A percentile compares a stretch with the other conserved stretches of the same genome.
Evolutionary conservation across 2,329 filamentous ascomycete species (phyloP).

Genomic region (Neonectria faginata): DNA sequence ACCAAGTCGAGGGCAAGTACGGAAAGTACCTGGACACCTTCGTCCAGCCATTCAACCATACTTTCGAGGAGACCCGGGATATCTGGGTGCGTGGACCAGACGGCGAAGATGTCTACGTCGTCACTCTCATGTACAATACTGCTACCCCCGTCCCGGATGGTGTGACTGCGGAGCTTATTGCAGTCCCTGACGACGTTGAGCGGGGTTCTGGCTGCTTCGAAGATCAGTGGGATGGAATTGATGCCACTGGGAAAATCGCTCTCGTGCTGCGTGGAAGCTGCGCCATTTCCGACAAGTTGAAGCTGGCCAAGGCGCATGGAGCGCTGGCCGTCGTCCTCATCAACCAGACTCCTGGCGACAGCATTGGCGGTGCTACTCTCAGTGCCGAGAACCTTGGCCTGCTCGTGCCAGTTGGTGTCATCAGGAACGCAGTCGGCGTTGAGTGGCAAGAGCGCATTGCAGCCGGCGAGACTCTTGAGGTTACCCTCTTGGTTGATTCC

Average conservation of each 20-base stretch:
- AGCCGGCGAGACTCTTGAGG: conserved; percentile 50
- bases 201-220: conserved; percentile 56
- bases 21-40: conserved; percentile 57
- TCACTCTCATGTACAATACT: conserved; percentile 60
- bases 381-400: conserved; percentile 54
- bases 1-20: conserved; percentile 55
- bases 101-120: conserved; percentile 57
- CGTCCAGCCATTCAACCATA: conserved; percentile 60
- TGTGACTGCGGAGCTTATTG: conserved; percentile 53
- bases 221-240: conserved; percentile 58
- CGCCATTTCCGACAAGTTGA: conserved; percentile 57
- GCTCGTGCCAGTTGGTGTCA: conserved; percentile 53
- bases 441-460: conserved; percentile 51
- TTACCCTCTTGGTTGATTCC: conserved; percentile 53
- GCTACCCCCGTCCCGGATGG: conserved; percentile 55
- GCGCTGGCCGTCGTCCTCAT: conserved; percentile 66
- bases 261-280: conserved; percentile 60
- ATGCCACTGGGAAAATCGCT: conserved; percentile 57
- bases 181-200: conserved; percentile 52
- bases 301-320: conserved; percentile 56
- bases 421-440: conserved; percentile 51
- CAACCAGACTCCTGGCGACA: conserved; percentile 66
- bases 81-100: conserved; percentile 60
- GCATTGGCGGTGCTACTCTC: conserved; percentile 64
- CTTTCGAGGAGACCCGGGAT: conserved; percentile 56